These are phyloP conservation scores for Hymenotorrendiella dingleyae DNA, from an alignment of 2,329 filamentous ascomycete species.

Conservation along the genomic window DNA sequence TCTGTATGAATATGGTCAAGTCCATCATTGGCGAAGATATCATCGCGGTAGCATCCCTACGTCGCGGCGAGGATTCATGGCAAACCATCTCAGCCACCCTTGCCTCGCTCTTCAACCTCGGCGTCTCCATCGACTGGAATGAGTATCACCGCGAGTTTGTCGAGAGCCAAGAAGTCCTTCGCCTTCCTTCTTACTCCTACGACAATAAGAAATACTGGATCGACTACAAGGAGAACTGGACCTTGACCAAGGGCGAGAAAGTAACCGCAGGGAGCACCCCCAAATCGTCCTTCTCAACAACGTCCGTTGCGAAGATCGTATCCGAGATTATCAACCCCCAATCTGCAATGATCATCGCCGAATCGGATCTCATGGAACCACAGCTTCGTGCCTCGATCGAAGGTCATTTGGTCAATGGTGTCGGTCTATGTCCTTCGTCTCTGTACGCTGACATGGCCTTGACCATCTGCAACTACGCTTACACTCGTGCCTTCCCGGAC, in stretches of 20 bases:
- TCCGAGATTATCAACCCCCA: slow-evolving; percentile 43
- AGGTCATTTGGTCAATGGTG: slow-evolving; percentile 54
- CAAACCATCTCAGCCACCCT: slow-evolving; percentile 47
- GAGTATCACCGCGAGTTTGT: slow-evolving; percentile 53
- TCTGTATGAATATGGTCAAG: slow-evolving; percentile 63
- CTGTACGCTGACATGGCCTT: slow-evolving; percentile 57
- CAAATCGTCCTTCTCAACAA: slow-evolving; percentile 29
- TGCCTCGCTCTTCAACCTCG: slow-evolving; percentile 52
- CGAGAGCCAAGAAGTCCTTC: slow-evolving; percentile 44
- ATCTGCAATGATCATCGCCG: slow-evolving; percentile 40
- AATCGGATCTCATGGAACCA: slow-evolving; percentile 47
- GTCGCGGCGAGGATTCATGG: slow-evolving; percentile 47
- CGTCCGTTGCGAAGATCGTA: slow-evolving; percentile 35
- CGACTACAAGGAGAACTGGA: slow-evolving; percentile 49
- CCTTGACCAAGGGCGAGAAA: slow-evolving; percentile 51
- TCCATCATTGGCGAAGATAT: slow-evolving; percentile 45
- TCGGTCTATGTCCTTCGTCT: slow-evolving; percentile 45
- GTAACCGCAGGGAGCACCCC: slow-evolving; percentile 34
- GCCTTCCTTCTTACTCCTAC: slow-evolving; percentile 55
- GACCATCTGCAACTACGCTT: slow-evolving; percentile 57
- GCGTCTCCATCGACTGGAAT: slow-evolving; percentile 53
- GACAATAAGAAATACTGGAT: slow-evolving; percentile 54
- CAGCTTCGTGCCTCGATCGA: slow-evolving; percentile 48
- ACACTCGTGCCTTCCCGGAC: slow-evolving; percentile 39
- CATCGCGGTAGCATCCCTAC: slow-evolving; percentile 39